Base-by-base conservation (phyloP, 2,329 filamentous ascomycete genomes). In the Rugonectria rugulosa region DNA sequence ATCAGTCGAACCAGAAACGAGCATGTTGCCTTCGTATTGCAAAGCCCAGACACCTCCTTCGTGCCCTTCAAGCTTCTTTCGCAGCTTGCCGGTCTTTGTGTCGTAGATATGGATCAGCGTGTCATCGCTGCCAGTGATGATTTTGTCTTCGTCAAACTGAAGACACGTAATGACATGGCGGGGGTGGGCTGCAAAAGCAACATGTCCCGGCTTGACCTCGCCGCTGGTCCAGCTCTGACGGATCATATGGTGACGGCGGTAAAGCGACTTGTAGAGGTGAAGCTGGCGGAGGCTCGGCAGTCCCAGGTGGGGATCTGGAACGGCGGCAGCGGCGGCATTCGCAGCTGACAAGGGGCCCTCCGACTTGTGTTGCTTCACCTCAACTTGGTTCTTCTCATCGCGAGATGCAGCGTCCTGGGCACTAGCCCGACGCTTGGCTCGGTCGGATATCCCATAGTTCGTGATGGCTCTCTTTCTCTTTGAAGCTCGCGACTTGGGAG, bases 41-140 rank as follows among this genome's bases (percentile, higher is more conserved):
- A 99, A 77, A 24, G 95, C 95, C 95, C 95, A 99, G 1, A 99
- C 95, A 40, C 95, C 95, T 27, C 95, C 95, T 73, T 99, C 95
- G 65, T 99, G 95, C 2, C 95, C 95, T 68, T 93, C 89, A 3
- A 99, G 85, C 61, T 89, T 91, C 68, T 87, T 91, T 42, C 90
- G 86, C 29, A 97, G 77, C 61, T 89, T 89, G 55, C 95, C 95
- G 1, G 93, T 97, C 76, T 95, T 96, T 11, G 95, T 98, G 70
- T 98, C 93, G 73, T 98, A 99, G 26, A 99, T 92, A 67, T 99
- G 93, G 68, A 99, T 99, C 60, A 97, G 88, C 4, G 93, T 97
- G 71, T 99, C 95, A 71, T 99, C 95, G 69, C 94, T 98, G 21
- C 95, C 95, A 2, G 95, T 99, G 64, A 99, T 84, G 64, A 99